phyloP scores from a whole-genome alignment of 176 grass and related monocot genomes.

The Phoenix dactylifera region DNA sequence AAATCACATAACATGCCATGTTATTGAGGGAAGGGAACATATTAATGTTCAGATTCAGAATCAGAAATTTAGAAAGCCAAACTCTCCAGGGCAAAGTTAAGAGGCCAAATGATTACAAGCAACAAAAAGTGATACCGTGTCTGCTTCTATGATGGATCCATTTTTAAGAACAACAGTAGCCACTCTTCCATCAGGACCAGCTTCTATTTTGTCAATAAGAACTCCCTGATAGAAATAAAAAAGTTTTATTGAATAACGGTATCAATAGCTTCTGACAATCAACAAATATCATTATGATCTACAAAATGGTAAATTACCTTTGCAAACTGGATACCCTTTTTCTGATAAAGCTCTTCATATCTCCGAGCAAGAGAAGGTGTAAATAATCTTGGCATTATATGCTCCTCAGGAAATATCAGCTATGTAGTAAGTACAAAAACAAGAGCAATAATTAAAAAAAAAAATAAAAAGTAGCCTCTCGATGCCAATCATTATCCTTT shows the following conservation, averaged over 20 bases:
- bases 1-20: too few species aligned
- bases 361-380: constrained; percentile 81
- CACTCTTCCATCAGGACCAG: constrained; percentile 76
- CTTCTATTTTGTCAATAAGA: constrained; percentile 72
- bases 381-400: constrained; percentile 91
- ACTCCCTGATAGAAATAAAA: constrained; percentile 25
- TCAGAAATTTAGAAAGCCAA: too few species aligned
- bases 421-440: constrained; percentile 10
- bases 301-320: constrained; percentile 37
- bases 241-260: not conserved
- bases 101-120: not conserved
- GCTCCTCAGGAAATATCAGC: constrained; percentile 87
- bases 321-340: constrained; percentile 69
- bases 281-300: not conserved
- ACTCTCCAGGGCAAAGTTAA: too few species aligned
- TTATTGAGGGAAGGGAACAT: too few species aligned
- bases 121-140: constrained; percentile 45
- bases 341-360: constrained; percentile 81
- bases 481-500: too few species aligned
- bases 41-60: too few species aligned
- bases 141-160: constrained; percentile 77
- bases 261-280: too few species aligned
- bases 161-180: constrained; percentile 74
- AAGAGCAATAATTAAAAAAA: too few species aligned
- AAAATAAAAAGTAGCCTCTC: too few species aligned